Percentiles rank a stretch among this genome's conserved stretches.
Evolutionary conservation across 2,329 filamentous ascomycete genomes (phyloP).

Genomic region (Massarina eburnea): DNA sequence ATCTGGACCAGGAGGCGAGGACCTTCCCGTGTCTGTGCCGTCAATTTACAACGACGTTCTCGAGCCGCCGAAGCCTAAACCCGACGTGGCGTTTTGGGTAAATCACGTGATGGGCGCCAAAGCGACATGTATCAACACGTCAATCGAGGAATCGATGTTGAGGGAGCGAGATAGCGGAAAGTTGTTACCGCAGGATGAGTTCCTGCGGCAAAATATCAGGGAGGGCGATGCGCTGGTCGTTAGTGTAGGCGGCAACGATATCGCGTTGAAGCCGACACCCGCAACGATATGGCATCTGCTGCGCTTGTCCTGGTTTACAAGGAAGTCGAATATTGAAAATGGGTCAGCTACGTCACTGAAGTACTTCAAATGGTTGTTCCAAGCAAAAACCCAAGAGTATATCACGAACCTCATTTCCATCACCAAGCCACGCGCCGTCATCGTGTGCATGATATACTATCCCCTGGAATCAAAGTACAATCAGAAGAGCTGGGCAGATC

Average conservation of each 20-base stretch:
- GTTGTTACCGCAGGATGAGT: conserved; percentile 36
- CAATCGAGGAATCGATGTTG: conserved; percentile 39
- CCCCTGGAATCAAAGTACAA: conserved; percentile 32
- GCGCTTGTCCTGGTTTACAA: conserved; percentile 33
- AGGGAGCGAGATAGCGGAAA: conserved; percentile 27
- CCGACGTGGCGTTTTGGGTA: conserved; percentile 42
- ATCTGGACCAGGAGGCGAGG: conserved; percentile 12
- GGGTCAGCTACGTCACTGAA: conserved; percentile 27
- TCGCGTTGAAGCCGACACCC: conserved; percentile 31
- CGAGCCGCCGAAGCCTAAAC: conserved; percentile 26
- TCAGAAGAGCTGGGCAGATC: conserved; percentile 38
- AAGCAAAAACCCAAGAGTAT: conserved; percentile 29
- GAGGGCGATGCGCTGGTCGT: conserved; percentile 37
- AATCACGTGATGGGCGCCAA: conserved; percentile 33
- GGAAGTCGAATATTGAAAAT: conserved; percentile 21
- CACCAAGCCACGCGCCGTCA: conserved; percentile 35
- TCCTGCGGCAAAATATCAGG: conserved; percentile 38
- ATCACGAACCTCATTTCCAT: conserved; percentile 24
- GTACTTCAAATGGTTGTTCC: conserved; percentile 39
- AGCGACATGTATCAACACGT: conserved; percentile 40
- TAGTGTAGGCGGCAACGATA: conserved; percentile 42
- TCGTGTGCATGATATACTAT: conserved; percentile 45
- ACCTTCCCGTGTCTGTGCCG: conserved; percentile 18
- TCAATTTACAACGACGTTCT: conserved; percentile 33
- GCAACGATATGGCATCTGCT: conserved; percentile 37